Conservation (phyloP, 2,329 filamentous ascomycete genomes). For the Phaeosphaeriaceae sp. region DNA sequence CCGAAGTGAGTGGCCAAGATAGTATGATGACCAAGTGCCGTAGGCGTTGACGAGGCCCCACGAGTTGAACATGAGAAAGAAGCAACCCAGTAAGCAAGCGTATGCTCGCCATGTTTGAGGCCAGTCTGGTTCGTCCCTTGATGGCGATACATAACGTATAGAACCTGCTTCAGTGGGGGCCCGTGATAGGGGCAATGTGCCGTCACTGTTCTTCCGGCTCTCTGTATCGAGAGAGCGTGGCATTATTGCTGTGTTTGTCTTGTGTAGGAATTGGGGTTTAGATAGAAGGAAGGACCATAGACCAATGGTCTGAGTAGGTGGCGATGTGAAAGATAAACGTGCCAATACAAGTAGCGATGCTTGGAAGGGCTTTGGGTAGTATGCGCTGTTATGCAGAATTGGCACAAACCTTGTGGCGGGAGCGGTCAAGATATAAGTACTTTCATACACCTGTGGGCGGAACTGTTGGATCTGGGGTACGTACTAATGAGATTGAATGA, state of each 20-base stretch:
- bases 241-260: slow-evolving; percentile 23
- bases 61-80: slow-evolving; percentile 59
- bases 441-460: slow-evolving; percentile 16
- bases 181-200: slow-evolving; percentile 33
- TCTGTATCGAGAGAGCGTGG: slow-evolving; percentile 24
- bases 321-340: slow-evolving; percentile 14
- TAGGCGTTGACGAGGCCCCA: slow-evolving; percentile 59
- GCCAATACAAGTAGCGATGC: slow-evolving; percentile 22
- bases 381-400: slow-evolving; percentile 16
- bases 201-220: slow-evolving; percentile 24
- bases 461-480: slow-evolving; percentile 24
- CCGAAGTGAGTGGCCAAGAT: slow-evolving; percentile 54
- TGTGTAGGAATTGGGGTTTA: background rate
- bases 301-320: slow-evolving; percentile 9
- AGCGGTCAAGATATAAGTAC: slow-evolving; percentile 27
- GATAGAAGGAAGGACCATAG: slow-evolving; percentile 12
- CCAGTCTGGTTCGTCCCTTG: slow-evolving; percentile 49
- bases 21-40: slow-evolving; percentile 58
- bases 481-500: slow-evolving; percentile 17
- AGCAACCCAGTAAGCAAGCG: slow-evolving; percentile 53
- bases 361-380: slow-evolving; percentile 24
- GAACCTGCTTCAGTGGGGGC: slow-evolving; percentile 31
- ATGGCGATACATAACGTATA: slow-evolving; percentile 24
- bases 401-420: slow-evolving; percentile 12
- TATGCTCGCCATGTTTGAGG: slow-evolving; percentile 55